Percentiles rank a stretch among this genome's conserved stretches.
phyloP scores from a whole-genome alignment of 1,284 basidiomycete genomes.

The Rhodofomes roseus region DNA sequence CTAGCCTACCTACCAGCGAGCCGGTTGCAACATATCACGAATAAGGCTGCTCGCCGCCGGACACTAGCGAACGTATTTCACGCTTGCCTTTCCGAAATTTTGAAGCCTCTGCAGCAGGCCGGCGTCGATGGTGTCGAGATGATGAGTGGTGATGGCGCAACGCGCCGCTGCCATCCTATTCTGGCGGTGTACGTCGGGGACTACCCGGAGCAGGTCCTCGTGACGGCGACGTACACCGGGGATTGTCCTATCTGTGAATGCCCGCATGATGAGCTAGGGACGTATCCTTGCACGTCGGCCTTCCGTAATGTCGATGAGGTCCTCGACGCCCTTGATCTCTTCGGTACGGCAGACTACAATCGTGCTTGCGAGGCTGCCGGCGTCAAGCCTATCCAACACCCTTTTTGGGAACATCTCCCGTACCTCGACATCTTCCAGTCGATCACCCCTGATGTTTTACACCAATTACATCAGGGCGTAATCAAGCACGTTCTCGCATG shows the following conservation, averaged over 20 bases:
- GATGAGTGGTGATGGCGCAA: conserved; percentile 16
- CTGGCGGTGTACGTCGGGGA: conserved; percentile 19
- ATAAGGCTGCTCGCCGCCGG: too few relatives aligned
- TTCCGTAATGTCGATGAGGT: background rate
- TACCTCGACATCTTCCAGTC: conserved; percentile 32
- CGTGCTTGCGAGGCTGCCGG: too few relatives aligned
- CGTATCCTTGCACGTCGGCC: background rate
- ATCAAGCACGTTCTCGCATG: conserved; percentile 32
- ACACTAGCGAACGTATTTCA: conserved; percentile 16
- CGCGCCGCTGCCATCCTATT: conserved; percentile 9
- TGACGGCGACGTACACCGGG: conserved; percentile 9
- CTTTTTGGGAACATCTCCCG: too few relatives aligned
- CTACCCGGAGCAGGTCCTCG: conserved; percentile 22
- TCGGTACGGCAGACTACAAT: too few relatives aligned
- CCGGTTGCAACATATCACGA: too few relatives aligned
- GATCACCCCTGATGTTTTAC: conserved; percentile 30
- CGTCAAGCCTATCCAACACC: too few relatives aligned
- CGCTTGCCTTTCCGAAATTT: conserved; percentile 10
- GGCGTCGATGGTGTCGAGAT: conserved; percentile 14
- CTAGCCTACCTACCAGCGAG: too few relatives aligned
- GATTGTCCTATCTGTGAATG: too few relatives aligned
- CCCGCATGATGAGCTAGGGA: conserved; percentile 9
- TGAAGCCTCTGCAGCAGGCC: conserved; percentile 8
- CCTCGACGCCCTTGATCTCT: background rate
- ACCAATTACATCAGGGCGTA: conserved; percentile 19